Evolutionary conservation across 768 basidiomycete genomes (phyloP).

Genomic region (Tremella mesenterica): DNA sequence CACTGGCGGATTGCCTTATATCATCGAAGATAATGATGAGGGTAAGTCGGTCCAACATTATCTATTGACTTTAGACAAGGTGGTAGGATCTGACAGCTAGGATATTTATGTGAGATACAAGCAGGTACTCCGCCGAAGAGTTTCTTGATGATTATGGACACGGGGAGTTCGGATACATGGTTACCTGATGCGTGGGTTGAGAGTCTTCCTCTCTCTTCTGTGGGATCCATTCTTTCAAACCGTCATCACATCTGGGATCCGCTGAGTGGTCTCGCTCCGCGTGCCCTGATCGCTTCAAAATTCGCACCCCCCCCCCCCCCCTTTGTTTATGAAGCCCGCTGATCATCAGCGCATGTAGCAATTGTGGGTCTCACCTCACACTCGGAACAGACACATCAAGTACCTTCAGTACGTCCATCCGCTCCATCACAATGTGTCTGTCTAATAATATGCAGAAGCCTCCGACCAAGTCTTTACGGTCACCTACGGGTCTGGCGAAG

Average conservation of each 20-base stretch:
- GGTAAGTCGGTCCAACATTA: constrained; percentile 45
- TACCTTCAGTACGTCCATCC: constrained; percentile 53
- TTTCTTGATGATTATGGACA: constrained; percentile 60
- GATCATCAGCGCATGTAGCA: constrained; percentile 1
- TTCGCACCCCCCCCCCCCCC: not conserved
- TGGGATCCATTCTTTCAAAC: no score
- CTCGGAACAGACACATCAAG: constrained; percentile 58
- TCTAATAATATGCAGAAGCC: constrained; percentile 53
- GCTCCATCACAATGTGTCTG: constrained; percentile 37
- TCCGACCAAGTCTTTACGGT: not conserved
- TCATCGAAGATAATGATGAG: constrained; percentile 52
- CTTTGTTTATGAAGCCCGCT: not conserved
- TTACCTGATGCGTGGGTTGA: no score
- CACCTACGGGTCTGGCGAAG: constrained; percentile 50
- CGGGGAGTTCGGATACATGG: constrained; percentile 63
- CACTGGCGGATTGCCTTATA: constrained; percentile 13
- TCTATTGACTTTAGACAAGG: no score
- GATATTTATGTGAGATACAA: constrained; percentile 50
- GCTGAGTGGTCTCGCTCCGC: no score
- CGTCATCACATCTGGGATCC: no score
- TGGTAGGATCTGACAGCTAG: constrained; percentile 4
- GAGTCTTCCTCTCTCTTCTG: no score
- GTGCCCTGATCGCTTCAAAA: constrained; percentile 5
- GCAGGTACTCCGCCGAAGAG: constrained; percentile 59
- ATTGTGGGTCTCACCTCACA: constrained; percentile 56